These are phyloP conservation scores for Stephania yunnanensis DNA, from an alignment of 164 flowering plant genomes.

Conservation along the genomic window DNA sequence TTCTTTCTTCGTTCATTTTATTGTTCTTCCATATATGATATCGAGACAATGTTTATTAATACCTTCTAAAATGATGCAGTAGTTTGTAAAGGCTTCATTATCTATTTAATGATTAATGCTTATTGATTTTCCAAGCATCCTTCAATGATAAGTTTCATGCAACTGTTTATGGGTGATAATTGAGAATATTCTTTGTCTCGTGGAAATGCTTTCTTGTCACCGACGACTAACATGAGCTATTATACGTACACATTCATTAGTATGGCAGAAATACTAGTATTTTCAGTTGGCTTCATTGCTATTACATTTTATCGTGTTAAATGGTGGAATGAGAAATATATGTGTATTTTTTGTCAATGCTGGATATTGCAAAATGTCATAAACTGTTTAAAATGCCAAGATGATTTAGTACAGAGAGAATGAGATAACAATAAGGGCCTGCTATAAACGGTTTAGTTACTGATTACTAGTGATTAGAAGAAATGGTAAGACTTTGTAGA, in stretches of 20 bases:
- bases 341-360: neutral
- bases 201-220: neutral
- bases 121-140: neutral
- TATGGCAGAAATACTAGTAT: too few species aligned
- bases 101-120: neutral
- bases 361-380: neutral
- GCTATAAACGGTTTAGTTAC: too few species aligned
- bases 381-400: too few species aligned
- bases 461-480: neutral
- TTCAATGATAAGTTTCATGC: too few species aligned
- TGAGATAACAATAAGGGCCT: too few species aligned
- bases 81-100: too few species aligned
- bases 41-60: neutral
- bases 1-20: neutral
- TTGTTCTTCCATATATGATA: neutral
- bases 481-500: neutral
- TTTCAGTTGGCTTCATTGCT: neutral
- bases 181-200: too few species aligned
- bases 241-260: neutral
- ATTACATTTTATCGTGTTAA: neutral
- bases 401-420: too few species aligned
- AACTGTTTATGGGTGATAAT: too few species aligned
- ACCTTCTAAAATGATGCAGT: neutral
- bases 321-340: neutral
- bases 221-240: neutral